These are phyloP conservation scores for Amanita brunnescens DNA, from an alignment of 768 basidiomycete species.

Conservation along the genomic window DNA sequence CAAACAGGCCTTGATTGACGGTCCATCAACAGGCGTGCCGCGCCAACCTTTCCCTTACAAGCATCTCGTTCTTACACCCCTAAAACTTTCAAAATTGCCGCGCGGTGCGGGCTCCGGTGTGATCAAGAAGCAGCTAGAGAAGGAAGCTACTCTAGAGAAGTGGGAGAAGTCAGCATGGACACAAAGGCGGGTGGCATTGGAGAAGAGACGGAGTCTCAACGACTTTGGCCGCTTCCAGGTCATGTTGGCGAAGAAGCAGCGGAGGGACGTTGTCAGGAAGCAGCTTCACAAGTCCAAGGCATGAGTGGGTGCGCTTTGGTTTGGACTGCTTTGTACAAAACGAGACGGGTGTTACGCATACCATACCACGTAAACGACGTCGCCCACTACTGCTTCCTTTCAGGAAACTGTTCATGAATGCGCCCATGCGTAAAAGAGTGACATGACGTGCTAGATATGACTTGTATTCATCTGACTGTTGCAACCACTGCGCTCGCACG, in stretches of 20 bases:
- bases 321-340: not conserved
- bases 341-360: not conserved
- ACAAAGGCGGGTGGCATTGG: slow-evolving; percentile 67
- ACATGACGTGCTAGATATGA: no score
- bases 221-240: slow-evolving; percentile 92
- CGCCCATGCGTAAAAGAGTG: no score
- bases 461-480: no score
- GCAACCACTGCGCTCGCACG: no score
- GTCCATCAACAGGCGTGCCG: slow-evolving; percentile 84
- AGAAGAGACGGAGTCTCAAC: slow-evolving; percentile 66
- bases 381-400: no score
- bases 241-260: slow-evolving; percentile 82
- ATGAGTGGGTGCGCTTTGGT: not conserved
- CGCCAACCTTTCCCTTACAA: slow-evolving; percentile 90
- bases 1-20: slow-evolving; percentile 86
- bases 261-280: slow-evolving; percentile 75
- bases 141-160: slow-evolving; percentile 75
- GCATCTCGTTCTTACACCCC: slow-evolving; percentile 84
- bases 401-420: no score
- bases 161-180: slow-evolving; percentile 90
- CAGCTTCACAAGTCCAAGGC: slow-evolving; percentile 46
- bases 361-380: not conserved
- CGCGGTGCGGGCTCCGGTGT: slow-evolving; percentile 76
- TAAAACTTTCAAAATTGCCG: slow-evolving; percentile 75
- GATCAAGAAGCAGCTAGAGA: slow-evolving; percentile 82